A percentile compares a stretch with the other conserved stretches of the same genome.
Conservation (phyloP, 2,329 filamentous ascomycete genomes). For the Neopestalotiopsis clavispora region DNA sequence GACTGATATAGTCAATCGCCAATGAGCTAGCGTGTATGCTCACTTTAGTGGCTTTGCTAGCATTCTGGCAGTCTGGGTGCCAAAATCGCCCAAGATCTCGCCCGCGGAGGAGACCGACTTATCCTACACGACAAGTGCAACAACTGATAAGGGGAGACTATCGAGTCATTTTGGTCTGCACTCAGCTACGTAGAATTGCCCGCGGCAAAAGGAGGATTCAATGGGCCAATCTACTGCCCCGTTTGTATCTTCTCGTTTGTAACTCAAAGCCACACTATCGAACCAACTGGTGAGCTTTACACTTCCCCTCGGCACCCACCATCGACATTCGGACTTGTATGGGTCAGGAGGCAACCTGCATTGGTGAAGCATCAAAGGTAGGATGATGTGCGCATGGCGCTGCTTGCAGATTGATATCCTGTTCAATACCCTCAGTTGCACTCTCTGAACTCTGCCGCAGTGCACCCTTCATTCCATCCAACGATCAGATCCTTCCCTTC, state of each 20-base stretch:
- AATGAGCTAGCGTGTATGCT: neutral
- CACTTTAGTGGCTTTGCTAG: neutral
- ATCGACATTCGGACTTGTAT: too few relatives aligned
- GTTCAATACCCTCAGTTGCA: too few relatives aligned
- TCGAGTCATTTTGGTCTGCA: neutral
- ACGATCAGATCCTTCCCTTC: slow-evolving; percentile 17
- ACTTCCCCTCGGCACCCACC: too few relatives aligned
- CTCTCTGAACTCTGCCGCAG: too few relatives aligned
- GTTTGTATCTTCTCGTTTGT: neutral
- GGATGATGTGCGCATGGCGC: too few relatives aligned
- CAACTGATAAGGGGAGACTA: neutral
- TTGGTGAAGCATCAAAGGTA: neutral
- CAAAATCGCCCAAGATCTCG: neutral
- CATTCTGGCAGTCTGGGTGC: neutral
- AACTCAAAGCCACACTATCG: neutral
- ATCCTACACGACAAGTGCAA: neutral
- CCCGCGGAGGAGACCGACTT: neutral
- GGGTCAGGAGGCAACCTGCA: too few relatives aligned
- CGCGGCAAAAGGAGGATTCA: neutral
- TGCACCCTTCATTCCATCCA: too few relatives aligned
- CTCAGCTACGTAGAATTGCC: too few relatives aligned
- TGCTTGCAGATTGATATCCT: too few relatives aligned
- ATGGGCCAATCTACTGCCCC: neutral
- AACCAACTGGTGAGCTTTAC: too few relatives aligned
- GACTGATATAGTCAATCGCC: neutral